Evolutionary conservation across 1,139 yeast species (phyloP).

Genomic region (Keqinozyma sinolaborantium): DNA sequence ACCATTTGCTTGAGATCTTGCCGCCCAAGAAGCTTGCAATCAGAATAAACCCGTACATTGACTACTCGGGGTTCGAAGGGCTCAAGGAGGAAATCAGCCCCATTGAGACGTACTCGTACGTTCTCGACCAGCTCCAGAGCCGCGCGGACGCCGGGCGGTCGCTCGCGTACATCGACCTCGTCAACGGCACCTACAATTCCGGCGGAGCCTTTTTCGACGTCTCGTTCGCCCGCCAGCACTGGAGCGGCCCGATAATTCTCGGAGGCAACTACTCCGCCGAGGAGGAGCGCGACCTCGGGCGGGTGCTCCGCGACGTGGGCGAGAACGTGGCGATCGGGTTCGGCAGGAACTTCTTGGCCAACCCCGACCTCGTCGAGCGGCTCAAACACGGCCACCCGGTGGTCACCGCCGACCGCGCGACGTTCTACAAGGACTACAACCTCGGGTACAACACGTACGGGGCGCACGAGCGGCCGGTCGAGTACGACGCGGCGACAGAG

Average conservation of each 20-base stretch:
- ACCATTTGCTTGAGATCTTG: conserved; percentile 41
- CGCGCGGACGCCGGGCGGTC: conserved; percentile 37
- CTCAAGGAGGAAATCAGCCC: conserved; percentile 34
- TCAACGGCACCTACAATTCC: conserved; percentile 40
- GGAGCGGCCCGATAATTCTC: conserved; percentile 48
- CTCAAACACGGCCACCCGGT: conserved; percentile 8
- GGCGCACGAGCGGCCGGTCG: too few relatives aligned
- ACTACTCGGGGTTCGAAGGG: conserved; percentile 37
- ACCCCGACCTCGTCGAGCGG: conserved; percentile 51
- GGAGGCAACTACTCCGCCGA: conserved; percentile 37
- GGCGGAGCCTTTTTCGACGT: conserved; percentile 17
- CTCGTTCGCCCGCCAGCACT: conserved; percentile 36
- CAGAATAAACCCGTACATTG: conserved; percentile 61
- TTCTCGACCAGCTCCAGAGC: conserved; percentile 33
- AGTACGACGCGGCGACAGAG: too few relatives aligned
- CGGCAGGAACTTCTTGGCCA: conserved; percentile 48
- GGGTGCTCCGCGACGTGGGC: too few relatives aligned
- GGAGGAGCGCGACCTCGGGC: conserved; percentile 37
- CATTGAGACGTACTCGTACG: conserved; percentile 25
- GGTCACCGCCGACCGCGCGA: conserved; percentile 13
- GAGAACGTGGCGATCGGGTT: too few relatives aligned
- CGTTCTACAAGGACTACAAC: conserved; percentile 13
- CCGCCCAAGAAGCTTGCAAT: conserved; percentile 55
- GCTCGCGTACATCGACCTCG: conserved; percentile 50
- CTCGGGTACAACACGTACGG: conserved; percentile 21